Evolutionary conservation across 805 yeast species (phyloP), one percentile per base, ranked within the genome.

Genomic region (Yarrowia porcina): DNA sequence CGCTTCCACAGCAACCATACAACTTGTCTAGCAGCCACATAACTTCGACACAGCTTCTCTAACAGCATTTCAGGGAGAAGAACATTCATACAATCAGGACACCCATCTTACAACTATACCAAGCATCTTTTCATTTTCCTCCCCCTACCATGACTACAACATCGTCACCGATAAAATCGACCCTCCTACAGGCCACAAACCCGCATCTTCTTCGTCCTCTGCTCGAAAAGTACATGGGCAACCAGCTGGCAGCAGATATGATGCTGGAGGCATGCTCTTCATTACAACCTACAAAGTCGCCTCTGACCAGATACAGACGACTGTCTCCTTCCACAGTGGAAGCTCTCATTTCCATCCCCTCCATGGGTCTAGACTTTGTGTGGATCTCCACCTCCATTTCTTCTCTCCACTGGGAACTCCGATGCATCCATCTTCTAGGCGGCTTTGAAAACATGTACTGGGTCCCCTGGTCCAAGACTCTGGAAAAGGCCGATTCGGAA

Each of bases 361-460:
- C 35, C 2, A 35, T 54, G 4, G 66, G 65, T 1, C 59, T 67
- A 17, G 67, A 64, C 28, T 65, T 69, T 28, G 56, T 69, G n/a
- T 68, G 69, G 69, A 70, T 67, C 38, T 68, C 69, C 12, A 49
- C 52, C n/a, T 59, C 67, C 5, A 66, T 68, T 10, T 25, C 42
- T 7, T 27, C 36, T 21, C 65, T 50, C 6, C 64, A 56, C 38
- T 67, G 69, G 67, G 61, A 54, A 28, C 64, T 68, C 42, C 38
- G 56, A 25, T 45, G 65, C 3, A 63, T 68, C 25, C 60, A 64
- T 33, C 64, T 69, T 30, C 42, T 42, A 17, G 69, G 66, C n/a
- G 70, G 69, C 42, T 64, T 65, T 39, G 70, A 69, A 17, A 66
- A 63, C 23, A 47, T 59, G 30, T 67, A 67, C 56, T 67, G 69